Percentiles rank a stretch among this genome's conserved stretches.
phyloP scores from a whole-genome alignment of 2,329 filamentous ascomycete genomes.

The Talaromyces pinophilus region DNA sequence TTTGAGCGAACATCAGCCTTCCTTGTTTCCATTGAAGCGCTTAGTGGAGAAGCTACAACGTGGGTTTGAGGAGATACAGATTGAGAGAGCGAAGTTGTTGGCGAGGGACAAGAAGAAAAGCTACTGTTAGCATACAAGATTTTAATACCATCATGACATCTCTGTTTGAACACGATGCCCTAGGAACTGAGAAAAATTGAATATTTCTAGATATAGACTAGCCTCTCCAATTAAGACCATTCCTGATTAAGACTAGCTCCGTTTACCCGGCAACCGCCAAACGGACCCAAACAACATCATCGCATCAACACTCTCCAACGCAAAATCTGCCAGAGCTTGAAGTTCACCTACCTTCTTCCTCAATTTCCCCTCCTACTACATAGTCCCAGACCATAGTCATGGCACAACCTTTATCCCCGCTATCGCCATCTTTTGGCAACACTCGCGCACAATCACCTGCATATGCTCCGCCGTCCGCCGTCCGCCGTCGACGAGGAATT shows the following conservation, averaged over 20 bases:
- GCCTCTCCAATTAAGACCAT: background rate
- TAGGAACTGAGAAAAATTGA: background rate
- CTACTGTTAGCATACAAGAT: background rate
- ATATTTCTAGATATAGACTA: background rate
- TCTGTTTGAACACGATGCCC: background rate
- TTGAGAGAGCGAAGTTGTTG: background rate
- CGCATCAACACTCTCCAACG: constrained; percentile 24
- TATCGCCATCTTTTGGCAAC: constrained; percentile 46
- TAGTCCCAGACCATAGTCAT: constrained; percentile 29
- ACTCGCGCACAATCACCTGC: constrained; percentile 38
- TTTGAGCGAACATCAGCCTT: background rate
- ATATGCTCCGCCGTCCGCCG: constrained; percentile 24
- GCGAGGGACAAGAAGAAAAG: background rate
- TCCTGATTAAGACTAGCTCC: constrained; percentile 31
- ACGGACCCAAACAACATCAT: constrained; percentile 28
- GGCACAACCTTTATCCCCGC: constrained; percentile 44
- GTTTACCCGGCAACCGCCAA: constrained; percentile 34
- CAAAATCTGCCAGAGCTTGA: background rate
- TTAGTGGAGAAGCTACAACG: background rate
- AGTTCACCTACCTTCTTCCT: background rate
- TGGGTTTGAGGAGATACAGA: background rate
- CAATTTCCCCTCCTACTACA: background rate
- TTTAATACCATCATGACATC: background rate
- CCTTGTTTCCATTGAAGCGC: background rate
- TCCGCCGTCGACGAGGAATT: constrained; percentile 25